phyloP scores from a whole-genome alignment of 176 grass and related monocot species.

The Zea luxurians region DNA sequence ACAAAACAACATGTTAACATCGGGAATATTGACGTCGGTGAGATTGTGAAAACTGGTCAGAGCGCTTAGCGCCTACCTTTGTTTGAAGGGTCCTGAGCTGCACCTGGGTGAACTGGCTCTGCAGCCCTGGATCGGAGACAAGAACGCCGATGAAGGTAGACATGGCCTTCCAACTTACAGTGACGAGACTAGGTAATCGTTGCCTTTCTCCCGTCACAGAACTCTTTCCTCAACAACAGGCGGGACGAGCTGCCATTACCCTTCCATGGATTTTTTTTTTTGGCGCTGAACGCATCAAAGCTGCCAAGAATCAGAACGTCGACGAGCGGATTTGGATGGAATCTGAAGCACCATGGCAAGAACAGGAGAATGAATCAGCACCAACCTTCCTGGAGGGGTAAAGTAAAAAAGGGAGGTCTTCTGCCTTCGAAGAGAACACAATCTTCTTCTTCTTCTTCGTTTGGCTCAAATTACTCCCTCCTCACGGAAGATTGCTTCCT shows the following conservation, averaged over 20 bases:
- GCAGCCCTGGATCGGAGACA: constrained; percentile 84
- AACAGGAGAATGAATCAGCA: neutral
- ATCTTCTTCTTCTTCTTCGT: neutral
- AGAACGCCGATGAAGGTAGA: constrained; percentile 79
- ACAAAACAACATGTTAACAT: neutral
- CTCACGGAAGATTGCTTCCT: constrained; percentile 4
- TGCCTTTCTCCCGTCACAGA: neutral
- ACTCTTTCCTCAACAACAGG: neutral
- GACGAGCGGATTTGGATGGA: neutral
- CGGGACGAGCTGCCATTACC: neutral
- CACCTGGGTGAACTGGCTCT: constrained; percentile 98
- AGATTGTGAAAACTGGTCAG: neutral
- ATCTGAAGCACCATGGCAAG: neutral
- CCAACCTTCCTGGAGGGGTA: constrained; percentile 5
- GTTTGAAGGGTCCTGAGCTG: constrained; percentile 81
- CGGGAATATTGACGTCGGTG: too few relatives aligned
- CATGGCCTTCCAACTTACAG: constrained; percentile 47
- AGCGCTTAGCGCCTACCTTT: constrained; percentile 51
- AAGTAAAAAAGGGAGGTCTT: neutral
- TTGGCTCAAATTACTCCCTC: constrained; percentile 16
- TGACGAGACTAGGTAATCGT: neutral
- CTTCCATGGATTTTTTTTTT: neutral
- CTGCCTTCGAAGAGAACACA: neutral
- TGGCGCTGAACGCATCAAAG: constrained; percentile 2
- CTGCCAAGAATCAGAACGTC: neutral